Base-by-base conservation (phyloP, 2,329 filamentous ascomycete genomes). In the Periconia sp. region DNA sequence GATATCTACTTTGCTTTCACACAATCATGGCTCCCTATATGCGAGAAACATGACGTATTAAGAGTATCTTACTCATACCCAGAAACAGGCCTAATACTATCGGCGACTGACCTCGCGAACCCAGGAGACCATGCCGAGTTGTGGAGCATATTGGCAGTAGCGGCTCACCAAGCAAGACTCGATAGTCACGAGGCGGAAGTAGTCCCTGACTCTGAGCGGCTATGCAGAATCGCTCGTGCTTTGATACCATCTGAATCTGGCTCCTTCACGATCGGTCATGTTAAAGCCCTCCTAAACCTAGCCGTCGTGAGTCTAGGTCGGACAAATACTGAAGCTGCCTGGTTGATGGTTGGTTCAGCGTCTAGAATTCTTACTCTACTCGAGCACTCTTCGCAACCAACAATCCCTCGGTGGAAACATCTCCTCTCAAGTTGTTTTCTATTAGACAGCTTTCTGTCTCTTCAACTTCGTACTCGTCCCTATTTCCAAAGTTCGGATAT, bases 1-100 rank as follows among this genome's bases (percentile, higher is more conserved):
- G 85, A 90, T 52, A 77, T 87, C 4, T 91, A 89, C 62, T 87
- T 89, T 46, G 81, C 86, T 1, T 89, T 88, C 55, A 88, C 85
- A 0, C 86, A 91, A 62, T 83, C 80, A 39, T 92, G 88, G 88
- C 77, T 92, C 18, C 88, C 88, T 0, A 83, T 92, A 18, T 74
- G 86, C 9, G 84, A 89, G 50, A 86, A 84, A 49, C 80, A 86
- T 35, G 77, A 79, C 29, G 72, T 88, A 4, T 71, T 86, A 21
- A 78, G 78, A 18, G 70, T 76, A 3, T 79, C 78, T n/a, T 83
- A 83, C 56, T 72, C 76, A 5, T 82, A 81, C 55, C 75, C 76
- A 32, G 36, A 75, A 55, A 43, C 74, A 63, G 44, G 79, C 17
- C 52, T 74, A n/a, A 36, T 51, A 1, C 47, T 64, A 7, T 47